Evolutionary conservation across 148 eudicot genomes (phyloP), one percentile per base, ranked within the genome.

Genomic region (Beta vulgaris): DNA sequence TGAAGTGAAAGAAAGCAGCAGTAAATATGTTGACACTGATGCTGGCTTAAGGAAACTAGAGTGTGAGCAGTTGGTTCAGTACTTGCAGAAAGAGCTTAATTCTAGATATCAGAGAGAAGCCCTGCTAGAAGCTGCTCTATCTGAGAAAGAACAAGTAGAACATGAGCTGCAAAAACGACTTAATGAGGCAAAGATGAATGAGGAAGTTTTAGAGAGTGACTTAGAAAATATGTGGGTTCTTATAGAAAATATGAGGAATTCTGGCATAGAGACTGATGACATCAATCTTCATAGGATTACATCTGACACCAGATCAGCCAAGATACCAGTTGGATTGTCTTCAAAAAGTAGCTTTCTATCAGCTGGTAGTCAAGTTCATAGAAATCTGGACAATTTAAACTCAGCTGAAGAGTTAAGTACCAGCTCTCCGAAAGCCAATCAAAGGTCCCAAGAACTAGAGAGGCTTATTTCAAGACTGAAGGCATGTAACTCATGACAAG

Each of bases 221-320:
- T 79, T 90, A 18, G 89, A 88, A 15, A 85, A 83, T 63, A 84
- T 85, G 90, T 87, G 89, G 95, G 88, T 69, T 63, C 83, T 86
- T 34, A 75, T 86, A 73, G 88, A 90, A 68, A 80, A 86, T 73
- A 70, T 84, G 82, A 78, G 79, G 76, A 83, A 84, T 54, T 42
- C 43, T 55, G 77, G 60, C 61, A 74, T 49, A 26, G 37, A 48
- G 8, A 35, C 70, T 64, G 65, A 70, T 37, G 78, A 66, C 26
- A 6, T 67, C 36, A 36, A 26, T 4, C 16, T 51, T 67, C 54
- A 53, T 31, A 39, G 9, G 19, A 55, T 55, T 28, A 51, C 72
- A 31, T 39, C 73, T 54, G 51, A 76, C 39, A 23, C 36, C 39
- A 76, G 78, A 76, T 7, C 44, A 59, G 65, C 51, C 2, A 28